Evolutionary conservation across 1,139 yeast species (phyloP).

Genomic region (Nakaseomyces bracarensis): DNA sequence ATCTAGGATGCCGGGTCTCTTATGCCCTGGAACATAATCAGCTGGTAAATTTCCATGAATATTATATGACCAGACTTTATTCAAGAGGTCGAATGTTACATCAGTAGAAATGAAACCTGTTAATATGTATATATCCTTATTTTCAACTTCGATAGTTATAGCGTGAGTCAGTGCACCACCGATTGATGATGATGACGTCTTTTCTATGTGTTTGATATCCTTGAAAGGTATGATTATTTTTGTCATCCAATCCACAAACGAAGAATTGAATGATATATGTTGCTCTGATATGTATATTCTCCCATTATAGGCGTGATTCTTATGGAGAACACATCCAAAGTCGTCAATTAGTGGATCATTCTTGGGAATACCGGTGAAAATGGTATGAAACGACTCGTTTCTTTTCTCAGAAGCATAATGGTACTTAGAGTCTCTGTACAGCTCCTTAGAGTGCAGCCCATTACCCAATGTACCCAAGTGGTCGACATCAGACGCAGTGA

Average conservation of each 20-base stretch:
- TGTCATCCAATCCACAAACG: constrained; percentile 87
- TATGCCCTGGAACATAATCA: not conserved
- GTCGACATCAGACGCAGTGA: constrained; percentile 9
- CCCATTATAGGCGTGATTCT: constrained; percentile 84
- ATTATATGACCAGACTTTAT: constrained; percentile 42
- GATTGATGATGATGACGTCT: constrained; percentile 62
- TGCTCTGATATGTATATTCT: constrained; percentile 72
- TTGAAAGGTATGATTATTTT: constrained; percentile 62
- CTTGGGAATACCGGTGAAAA: constrained; percentile 60
- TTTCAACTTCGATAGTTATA: constrained; percentile 58
- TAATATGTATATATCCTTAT: constrained; percentile 54
- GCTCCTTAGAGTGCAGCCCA: constrained; percentile 28
- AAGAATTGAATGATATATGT: constrained; percentile 78
- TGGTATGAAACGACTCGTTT: constrained; percentile 67
- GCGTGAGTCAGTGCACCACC: constrained; percentile 77
- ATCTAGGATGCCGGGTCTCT: not conserved
- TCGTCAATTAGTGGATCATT: constrained; percentile 74
- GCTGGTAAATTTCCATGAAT: not conserved
- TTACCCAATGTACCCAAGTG: constrained; percentile 34
- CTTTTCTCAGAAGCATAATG: constrained; percentile 57
- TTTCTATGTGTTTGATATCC: constrained; percentile 68
- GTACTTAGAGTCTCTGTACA: constrained; percentile 34
- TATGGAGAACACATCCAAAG: constrained; percentile 80
- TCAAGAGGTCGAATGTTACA: constrained; percentile 60
- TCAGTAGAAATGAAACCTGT: constrained; percentile 86